Evolutionary conservation across 768 basidiomycete species (phyloP), one percentile per base, ranked within the genome.

Genomic region (Porphyrellus cyaneotinctus): DNA sequence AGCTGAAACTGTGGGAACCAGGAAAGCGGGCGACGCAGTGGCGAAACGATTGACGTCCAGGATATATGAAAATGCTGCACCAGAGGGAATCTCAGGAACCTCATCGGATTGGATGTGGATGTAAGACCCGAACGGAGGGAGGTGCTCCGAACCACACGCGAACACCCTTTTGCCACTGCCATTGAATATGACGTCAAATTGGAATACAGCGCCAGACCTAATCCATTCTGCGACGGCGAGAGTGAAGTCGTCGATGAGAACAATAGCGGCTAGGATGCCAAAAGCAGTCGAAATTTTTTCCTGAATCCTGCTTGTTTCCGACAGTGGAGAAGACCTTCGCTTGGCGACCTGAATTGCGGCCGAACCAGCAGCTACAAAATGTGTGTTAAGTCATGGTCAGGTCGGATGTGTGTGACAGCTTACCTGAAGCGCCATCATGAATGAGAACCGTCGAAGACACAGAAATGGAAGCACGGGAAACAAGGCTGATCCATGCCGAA

Each of bases 121-220:
- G 12, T 69, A 68, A 4, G 46, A 54, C 4, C 66, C 66, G 17
- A 68, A 58, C 2, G 54, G 47, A 9, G 67, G 64, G 15, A 68
- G 58, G 30, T 56, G 18, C 18, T 68, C 57, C 1, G 30, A 39
- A 3, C 60, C 64, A 24, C 46, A 50, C 18, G 64, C 49, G 22
- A 57, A 65, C 14, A 32, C 36, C 6, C 32, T 51, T 23, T 45
- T 58, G 24, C 59, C 54, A 7, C 64, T 31, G 17, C 46, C 43
- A 24, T 68, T 68, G 55, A 68, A 63, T 26, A 68, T 52, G 37
- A 66, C 43, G 14, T 64, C 63, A 42, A 64, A 65, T 9, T 57
- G 48, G 26, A 54, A 51, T 9, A 62, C 6, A 2, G 33, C 20
- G 22, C 60, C 56, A 13, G 58, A 51, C 38, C 51, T 55, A 10